Conservation (phyloP, 345 rosid genomes). For the Eucalyptus guilfoylei region DNA sequence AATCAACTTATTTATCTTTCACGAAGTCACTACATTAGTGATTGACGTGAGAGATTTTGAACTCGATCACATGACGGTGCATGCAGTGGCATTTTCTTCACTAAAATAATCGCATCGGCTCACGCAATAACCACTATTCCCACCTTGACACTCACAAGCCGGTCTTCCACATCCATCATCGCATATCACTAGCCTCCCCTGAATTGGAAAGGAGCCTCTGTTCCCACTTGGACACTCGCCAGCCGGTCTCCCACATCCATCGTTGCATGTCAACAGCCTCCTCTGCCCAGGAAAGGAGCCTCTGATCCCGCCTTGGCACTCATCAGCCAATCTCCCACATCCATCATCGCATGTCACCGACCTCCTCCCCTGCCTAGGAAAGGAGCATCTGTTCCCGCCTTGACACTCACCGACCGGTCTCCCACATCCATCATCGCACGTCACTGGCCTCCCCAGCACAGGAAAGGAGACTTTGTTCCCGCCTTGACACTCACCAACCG, state of each 20-base stretch:
- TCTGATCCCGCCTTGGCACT: not conserved
- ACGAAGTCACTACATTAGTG: not conserved
- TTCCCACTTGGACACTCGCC: not conserved
- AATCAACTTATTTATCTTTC: not conserved
- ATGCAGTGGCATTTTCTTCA: slow-evolving; percentile 40
- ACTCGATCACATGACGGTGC: slow-evolving; percentile 37
- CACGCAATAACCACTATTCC: not conserved
- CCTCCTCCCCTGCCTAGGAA: not conserved
- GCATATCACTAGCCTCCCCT: not conserved
- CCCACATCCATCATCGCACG: slow-evolving; percentile 4
- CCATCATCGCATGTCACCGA: not conserved
- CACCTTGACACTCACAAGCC: slow-evolving; percentile 47
- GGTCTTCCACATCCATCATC: not conserved
- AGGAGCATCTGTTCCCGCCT: not conserved
- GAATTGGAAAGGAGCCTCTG: not conserved
- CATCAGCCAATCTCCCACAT: not conserved
- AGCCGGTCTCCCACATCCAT: not conserved
- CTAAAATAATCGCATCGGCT: slow-evolving; percentile 25
- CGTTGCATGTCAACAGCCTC: not conserved
- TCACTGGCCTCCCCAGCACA: not conserved
- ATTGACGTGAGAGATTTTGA: not conserved
- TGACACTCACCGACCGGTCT: slow-evolving; percentile 46
- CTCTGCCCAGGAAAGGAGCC: not conserved
- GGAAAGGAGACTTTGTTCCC: not conserved
- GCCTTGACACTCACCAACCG: not conserved